Conservation (phyloP, 2,329 filamentous ascomycete genomes). For the Phialocephala sp. region DNA sequence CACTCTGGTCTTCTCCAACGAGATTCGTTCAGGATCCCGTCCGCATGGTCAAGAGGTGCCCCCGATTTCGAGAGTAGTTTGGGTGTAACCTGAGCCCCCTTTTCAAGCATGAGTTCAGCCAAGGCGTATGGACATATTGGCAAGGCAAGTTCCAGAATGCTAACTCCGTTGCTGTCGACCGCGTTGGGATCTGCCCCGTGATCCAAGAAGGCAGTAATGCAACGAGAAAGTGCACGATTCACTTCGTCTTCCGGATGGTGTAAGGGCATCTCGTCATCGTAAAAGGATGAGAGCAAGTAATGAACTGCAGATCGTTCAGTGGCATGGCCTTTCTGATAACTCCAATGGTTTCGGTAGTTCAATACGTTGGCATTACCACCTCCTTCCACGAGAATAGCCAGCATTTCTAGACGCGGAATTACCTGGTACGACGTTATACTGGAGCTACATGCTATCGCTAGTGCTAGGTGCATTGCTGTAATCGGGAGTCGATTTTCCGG, state of each 20-base stretch:
- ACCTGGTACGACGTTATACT: neutral
- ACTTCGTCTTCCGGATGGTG: neutral
- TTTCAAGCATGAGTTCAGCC: conserved; percentile 10
- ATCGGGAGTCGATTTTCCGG: conserved; percentile 7
- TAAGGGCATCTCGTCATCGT: neutral
- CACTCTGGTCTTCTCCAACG: conserved; percentile 12
- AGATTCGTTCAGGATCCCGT: conserved; percentile 10
- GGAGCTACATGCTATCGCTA: conserved; percentile 10
- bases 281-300: conserved; percentile 12
- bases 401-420: conserved; percentile 12
- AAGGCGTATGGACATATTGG: conserved; percentile 4
- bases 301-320: conserved; percentile 14
- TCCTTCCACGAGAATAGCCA: conserved; percentile 13
- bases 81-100: conserved; percentile 11
- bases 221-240: conserved; percentile 7
- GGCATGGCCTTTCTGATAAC: conserved; percentile 7
- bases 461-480: conserved; percentile 13
- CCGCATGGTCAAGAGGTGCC: conserved; percentile 2
- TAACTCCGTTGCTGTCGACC: conserved; percentile 11
- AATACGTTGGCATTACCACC: conserved; percentile 14
- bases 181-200: conserved; percentile 13
- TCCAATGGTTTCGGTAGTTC: conserved; percentile 14
- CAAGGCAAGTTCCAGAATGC: conserved; percentile 12
- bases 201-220: conserved; percentile 11
- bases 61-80: conserved; percentile 11